Percentiles rank a stretch among this genome's conserved stretches.
Conservation (phyloP, 768 basidiomycete genomes). For the Mycena maculata region DNA sequence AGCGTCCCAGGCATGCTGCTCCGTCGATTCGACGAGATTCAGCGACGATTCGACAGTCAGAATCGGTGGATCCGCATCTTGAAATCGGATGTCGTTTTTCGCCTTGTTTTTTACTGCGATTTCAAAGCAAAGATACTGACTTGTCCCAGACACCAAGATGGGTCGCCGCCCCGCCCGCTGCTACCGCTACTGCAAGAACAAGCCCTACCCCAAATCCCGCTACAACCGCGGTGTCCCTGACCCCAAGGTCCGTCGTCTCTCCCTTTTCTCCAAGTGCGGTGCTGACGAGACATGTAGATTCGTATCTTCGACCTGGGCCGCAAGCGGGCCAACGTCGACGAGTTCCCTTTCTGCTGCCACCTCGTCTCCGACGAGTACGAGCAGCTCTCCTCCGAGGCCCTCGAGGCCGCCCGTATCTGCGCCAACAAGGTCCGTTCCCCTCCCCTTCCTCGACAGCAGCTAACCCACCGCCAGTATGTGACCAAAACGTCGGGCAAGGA, state of each 20-base stretch:
- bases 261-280: background rate
- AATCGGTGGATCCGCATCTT: too few species aligned
- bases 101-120: background rate
- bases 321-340: slow-evolving; percentile 96
- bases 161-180: slow-evolving; percentile 98
- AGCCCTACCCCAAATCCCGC: slow-evolving; percentile 95
- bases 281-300: slow-evolving; percentile 66
- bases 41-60: background rate
- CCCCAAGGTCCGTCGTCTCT: slow-evolving; percentile 71
- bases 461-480: slow-evolving; percentile 65
- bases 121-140: background rate
- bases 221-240: slow-evolving; percentile 99
- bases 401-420: slow-evolving; percentile 98
- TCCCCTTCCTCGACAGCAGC: background rate
- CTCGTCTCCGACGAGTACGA: slow-evolving; percentile 99
- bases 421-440: slow-evolving; percentile 82
- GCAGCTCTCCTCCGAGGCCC: slow-evolving; percentile 93
- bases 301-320: slow-evolving; percentile 96
- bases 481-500: slow-evolving; percentile 99
- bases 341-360: slow-evolving; percentile 97
- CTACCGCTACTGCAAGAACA: slow-evolving; percentile 99
- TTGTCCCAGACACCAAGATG: slow-evolving; percentile 60
- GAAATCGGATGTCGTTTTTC: slow-evolving; percentile 15
- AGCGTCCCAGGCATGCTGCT: background rate
- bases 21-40: too few species aligned